These are phyloP conservation scores for Colletotrichum godetiae DNA, from an alignment of 2,329 filamentous ascomycete genomes.

Conservation along the genomic window DNA sequence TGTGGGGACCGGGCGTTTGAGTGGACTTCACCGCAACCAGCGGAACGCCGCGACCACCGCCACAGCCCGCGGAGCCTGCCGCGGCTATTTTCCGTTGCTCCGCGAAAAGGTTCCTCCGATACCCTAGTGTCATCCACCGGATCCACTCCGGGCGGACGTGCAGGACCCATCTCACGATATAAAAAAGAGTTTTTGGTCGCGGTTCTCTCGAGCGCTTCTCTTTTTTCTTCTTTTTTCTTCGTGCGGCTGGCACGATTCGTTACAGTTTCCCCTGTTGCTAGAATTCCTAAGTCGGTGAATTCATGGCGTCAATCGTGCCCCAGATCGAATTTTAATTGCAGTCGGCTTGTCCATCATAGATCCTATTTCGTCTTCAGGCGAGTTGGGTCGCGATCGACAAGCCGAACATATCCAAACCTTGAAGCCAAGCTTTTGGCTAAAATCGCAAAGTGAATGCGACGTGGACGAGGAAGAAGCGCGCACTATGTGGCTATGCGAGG, in stretches of 20 bases:
- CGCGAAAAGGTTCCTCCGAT: conserved; percentile 8
- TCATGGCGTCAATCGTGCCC: conserved; percentile 80
- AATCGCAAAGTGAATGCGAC: background rate
- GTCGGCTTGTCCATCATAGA: conserved; percentile 57
- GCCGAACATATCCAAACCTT: conserved; percentile 53
- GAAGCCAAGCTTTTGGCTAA: no score
- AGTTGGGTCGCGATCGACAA: conserved; percentile 44
- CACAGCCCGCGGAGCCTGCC: background rate
- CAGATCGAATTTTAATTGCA: conserved; percentile 85
- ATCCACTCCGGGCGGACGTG: conserved; percentile 12
- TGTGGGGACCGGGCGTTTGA: conserved; percentile 20
- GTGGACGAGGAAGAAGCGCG: background rate
- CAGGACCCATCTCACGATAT: conserved; percentile 26
- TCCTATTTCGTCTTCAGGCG: conserved; percentile 4
- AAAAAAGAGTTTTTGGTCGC: conserved; percentile 28
- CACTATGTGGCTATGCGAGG: background rate
- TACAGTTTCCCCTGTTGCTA: conserved; percentile 83
- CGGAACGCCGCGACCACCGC: no score
- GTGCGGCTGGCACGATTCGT: conserved; percentile 79
- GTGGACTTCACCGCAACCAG: background rate
- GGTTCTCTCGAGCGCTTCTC: conserved; percentile 33
- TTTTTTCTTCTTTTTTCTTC: conserved; percentile 70
- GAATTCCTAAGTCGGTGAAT: conserved; percentile 68
- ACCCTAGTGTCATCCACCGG: background rate
- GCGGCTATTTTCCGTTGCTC: background rate